Evolutionary conservation across 2,329 filamentous ascomycete species (phyloP).

Genomic region (Exophiala oligosperma): DNA sequence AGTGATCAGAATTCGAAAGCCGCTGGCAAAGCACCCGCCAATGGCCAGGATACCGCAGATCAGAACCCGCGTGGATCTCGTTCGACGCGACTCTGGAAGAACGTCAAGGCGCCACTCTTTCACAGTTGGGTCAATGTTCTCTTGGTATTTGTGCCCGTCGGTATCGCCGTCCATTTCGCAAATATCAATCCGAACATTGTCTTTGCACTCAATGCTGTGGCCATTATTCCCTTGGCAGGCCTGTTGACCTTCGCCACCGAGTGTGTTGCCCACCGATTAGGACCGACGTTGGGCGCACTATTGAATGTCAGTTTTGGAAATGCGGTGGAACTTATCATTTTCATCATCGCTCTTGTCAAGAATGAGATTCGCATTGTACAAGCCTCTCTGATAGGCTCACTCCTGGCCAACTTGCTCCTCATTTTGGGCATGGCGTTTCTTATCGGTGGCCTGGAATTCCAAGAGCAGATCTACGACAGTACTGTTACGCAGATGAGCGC

Average conservation of each 20-base stretch:
- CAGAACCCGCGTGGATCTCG: conserved; percentile 20
- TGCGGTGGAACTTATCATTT: conserved; percentile 78
- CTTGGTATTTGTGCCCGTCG: conserved; percentile 73
- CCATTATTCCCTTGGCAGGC: conserved; percentile 84
- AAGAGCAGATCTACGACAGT: conserved; percentile 86
- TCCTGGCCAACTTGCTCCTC: conserved; percentile 84
- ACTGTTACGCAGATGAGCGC: conserved; percentile 88
- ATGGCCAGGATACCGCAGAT: conserved; percentile 7
- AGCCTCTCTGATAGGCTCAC: conserved; percentile 87
- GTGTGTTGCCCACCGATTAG: conserved; percentile 70
- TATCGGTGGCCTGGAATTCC: conserved; percentile 73
- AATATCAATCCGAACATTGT: conserved; percentile 61
- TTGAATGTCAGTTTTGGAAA: conserved; percentile 92
- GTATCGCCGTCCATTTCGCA: conserved; percentile 72
- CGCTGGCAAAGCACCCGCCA: neutral
- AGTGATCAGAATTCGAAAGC: conserved; percentile 1
- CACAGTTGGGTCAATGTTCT: conserved; percentile 85
- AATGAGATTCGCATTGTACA: conserved; percentile 81
- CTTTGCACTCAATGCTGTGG: conserved; percentile 89
- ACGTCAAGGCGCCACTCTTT: conserved; percentile 66
- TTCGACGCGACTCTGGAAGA: conserved; percentile 14
- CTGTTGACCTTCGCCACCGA: conserved; percentile 90
- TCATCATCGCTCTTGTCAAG: conserved; percentile 68
- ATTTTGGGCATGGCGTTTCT: conserved; percentile 93
- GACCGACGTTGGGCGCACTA: conserved; percentile 83